Percentiles rank a stretch among this genome's conserved stretches.
Evolutionary conservation across 257 asterid species (phyloP).

Genomic region (Haberlea rhodopensis): DNA sequence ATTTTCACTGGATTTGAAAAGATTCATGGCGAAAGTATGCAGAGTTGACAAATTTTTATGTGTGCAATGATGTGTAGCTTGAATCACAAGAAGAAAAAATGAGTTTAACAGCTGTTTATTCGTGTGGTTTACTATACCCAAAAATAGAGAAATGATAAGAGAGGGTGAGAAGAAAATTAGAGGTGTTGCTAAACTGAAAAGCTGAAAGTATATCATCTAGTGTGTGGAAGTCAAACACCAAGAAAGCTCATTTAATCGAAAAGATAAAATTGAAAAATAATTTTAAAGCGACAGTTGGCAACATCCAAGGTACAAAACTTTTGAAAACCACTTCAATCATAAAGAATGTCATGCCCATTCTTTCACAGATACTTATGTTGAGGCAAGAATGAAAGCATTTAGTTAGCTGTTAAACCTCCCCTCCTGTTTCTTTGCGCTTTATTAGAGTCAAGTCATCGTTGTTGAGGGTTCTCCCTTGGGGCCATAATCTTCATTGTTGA

Average conservation of each 20-base stretch:
- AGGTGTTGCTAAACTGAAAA: too few species aligned
- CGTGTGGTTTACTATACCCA: not conserved
- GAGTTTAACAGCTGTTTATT: slow-evolving; percentile 1
- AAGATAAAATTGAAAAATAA: too few species aligned
- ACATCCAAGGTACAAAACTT: too few species aligned
- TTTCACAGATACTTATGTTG: too few species aligned
- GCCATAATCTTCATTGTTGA: not conserved
- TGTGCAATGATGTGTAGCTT: not conserved
- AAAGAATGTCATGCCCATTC: not conserved
- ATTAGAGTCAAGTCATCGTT: too few species aligned
- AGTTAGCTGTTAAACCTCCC: not conserved
- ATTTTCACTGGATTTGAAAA: not conserved
- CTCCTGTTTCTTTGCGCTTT: not conserved
- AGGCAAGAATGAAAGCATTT: not conserved
- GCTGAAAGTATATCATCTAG: too few species aligned
- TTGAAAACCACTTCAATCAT: not conserved
- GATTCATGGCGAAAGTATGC: not conserved
- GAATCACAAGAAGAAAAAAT: not conserved
- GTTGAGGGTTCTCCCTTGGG: not conserved
- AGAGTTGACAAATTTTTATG: not conserved
- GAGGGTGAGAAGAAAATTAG: not conserved
- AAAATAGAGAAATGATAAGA: not conserved
- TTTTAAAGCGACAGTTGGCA: too few species aligned
- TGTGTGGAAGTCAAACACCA: too few species aligned
- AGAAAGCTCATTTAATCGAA: too few species aligned